Conservation (phyloP, 106 monocot species). For the Phalaenopsis aphrodite region DNA sequence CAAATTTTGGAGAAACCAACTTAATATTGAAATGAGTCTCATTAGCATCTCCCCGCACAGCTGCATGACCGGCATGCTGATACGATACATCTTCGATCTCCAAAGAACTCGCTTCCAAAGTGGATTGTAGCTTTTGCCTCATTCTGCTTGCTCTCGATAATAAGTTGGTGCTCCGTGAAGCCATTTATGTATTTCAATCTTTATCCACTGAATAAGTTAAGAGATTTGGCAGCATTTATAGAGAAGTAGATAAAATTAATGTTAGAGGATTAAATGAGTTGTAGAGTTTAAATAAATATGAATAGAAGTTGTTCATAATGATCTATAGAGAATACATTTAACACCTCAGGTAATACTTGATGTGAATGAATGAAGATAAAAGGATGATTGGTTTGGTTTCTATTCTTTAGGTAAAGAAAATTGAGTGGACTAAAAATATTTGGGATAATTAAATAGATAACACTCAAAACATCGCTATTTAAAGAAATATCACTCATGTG, state of each 20-base stretch:
- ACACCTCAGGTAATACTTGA: too few species aligned
- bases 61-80: slow-evolving; percentile 90
- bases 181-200: slow-evolving; percentile 20
- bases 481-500: too few species aligned
- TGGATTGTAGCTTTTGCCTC: slow-evolving; percentile 66
- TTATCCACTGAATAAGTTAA: background rate
- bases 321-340: too few species aligned
- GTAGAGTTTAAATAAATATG: background rate
- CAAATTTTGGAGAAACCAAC: slow-evolving; percentile 67
- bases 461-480: too few species aligned
- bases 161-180: slow-evolving; percentile 39
- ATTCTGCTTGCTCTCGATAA: slow-evolving; percentile 70
- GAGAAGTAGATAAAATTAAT: background rate
- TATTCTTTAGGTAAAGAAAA: too few species aligned
- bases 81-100: slow-evolving; percentile 91
- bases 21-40: slow-evolving; percentile 96
- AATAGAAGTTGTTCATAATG: background rate
- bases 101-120: slow-evolving; percentile 57
- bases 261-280: background rate
- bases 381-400: too few species aligned
- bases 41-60: slow-evolving; percentile 36
- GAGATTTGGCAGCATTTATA: background rate
- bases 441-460: too few species aligned
- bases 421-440: too few species aligned
- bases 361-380: too few species aligned